Percentiles rank a stretch among this genome's conserved stretches.
Evolutionary conservation across 1,139 yeast species (phyloP).

Genomic region (Suhomyces coccinellae): DNA sequence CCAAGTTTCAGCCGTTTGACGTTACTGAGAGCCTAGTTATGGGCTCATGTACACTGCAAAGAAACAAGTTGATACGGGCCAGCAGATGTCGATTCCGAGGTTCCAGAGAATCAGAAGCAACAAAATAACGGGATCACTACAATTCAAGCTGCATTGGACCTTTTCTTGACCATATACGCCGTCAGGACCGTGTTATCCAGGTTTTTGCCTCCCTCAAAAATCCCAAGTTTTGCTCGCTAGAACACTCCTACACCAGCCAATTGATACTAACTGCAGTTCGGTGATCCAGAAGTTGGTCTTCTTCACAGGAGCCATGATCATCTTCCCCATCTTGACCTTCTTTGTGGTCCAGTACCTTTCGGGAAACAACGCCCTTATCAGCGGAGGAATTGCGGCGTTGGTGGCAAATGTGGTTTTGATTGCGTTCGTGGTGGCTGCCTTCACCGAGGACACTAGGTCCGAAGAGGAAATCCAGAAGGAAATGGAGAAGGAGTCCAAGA

Average conservation of each 20-base stretch:
- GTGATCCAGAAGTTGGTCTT: slow-evolving; percentile 74
- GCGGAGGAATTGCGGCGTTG: slow-evolving; percentile 89
- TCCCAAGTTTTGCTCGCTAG: no score
- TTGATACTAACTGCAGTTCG: slow-evolving; percentile 36
- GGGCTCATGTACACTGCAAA: no score
- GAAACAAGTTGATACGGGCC: no score
- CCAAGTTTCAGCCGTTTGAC: not conserved
- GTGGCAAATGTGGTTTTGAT: slow-evolving; percentile 85
- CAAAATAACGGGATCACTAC: no score
- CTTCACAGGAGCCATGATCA: slow-evolving; percentile 88
- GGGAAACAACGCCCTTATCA: slow-evolving; percentile 61
- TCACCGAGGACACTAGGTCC: slow-evolving; percentile 64
- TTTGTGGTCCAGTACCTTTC: slow-evolving; percentile 58
- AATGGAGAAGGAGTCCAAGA: slow-evolving; percentile 13
- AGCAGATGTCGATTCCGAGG: no score
- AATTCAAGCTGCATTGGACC: no score
- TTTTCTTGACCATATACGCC: no score
- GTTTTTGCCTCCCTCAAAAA: no score
- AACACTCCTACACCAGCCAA: not conserved
- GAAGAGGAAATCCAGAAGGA: slow-evolving; percentile 21
- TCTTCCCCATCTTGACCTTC: slow-evolving; percentile 73
- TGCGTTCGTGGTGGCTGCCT: slow-evolving; percentile 85
- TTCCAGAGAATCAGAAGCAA: no score
- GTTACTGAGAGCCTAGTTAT: no score
- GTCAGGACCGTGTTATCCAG: no score